A percentile compares a stretch with the other conserved stretches of the same genome.
These are phyloP conservation scores for Trichosporon coremiiforme DNA, from an alignment of 1,284 basidiomycete species.

Conservation along the genomic window DNA sequence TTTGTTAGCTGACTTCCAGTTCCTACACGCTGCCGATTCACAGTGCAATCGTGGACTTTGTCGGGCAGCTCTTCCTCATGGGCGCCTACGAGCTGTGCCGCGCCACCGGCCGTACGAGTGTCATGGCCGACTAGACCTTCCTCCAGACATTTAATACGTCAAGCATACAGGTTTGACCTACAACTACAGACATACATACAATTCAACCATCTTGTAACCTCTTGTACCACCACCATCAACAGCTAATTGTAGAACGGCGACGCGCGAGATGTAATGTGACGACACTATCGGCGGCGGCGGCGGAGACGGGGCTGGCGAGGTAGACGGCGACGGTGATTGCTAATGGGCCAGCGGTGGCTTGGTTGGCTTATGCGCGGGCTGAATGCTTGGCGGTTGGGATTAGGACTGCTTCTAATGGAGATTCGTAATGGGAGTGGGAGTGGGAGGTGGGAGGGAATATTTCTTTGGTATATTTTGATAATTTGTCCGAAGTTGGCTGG, in stretches of 20 bases:
- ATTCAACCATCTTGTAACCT: not conserved
- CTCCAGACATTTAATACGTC: not conserved
- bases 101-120: conserved; percentile 19
- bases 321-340: not conserved
- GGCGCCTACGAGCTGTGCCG: conserved; percentile 58
- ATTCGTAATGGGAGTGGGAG: conserved; percentile 6
- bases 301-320: not conserved
- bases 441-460: not conserved
- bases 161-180: not conserved
- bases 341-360: not conserved
- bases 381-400: not conserved
- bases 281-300: not conserved
- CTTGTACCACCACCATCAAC: conserved; percentile 5
- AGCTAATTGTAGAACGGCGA: conserved; percentile 1
- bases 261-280: not conserved
- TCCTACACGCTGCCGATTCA: conserved; percentile 91
- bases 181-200: conserved; percentile 1
- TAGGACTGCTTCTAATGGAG: not conserved
- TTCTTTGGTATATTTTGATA: not conserved
- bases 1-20: conserved; percentile 34
- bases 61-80: conserved; percentile 79
- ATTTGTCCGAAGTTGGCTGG: not conserved
- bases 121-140: conserved; percentile 23
- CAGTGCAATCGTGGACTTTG: conserved; percentile 83
- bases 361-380: not conserved